Percentiles rank a stretch among this genome's conserved stretches.
These are phyloP conservation scores for Hypoxylon sp. DNA, from an alignment of 2,329 filamentous ascomycete genomes.

Conservation along the genomic window DNA sequence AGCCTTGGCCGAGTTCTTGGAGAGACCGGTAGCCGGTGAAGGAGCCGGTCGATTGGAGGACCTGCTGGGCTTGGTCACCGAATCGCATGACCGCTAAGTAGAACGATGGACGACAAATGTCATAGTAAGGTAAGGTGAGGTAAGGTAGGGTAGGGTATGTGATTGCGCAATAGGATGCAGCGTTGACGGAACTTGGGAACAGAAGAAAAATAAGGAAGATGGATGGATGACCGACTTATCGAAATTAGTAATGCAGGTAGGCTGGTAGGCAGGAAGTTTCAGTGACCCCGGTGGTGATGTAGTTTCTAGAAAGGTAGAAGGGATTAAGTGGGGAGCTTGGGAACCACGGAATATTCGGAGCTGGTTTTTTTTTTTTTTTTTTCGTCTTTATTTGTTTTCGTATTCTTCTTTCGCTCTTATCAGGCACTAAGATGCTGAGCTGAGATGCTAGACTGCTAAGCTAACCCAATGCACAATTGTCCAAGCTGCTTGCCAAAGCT, in stretches of 20 bases:
- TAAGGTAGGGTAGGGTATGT: constrained; percentile 12
- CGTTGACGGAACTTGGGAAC: constrained; percentile 42
- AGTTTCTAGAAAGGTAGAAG: background rate
- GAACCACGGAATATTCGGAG: constrained; percentile 14
- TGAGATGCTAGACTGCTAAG: no score
- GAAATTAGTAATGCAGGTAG: constrained; percentile 24
- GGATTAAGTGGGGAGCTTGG: constrained; percentile 8
- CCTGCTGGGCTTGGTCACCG: constrained; percentile 54
- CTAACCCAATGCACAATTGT: no score
- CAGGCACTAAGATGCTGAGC: no score
- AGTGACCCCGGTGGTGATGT: background rate
- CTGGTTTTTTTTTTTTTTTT: no score
- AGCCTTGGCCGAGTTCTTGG: constrained; percentile 62
- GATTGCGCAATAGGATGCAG: constrained; percentile 42
- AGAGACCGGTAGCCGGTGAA: constrained; percentile 65
- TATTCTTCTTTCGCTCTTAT: no score
- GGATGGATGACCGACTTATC: constrained; percentile 10
- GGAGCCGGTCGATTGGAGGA: constrained; percentile 64
- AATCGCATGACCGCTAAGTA: constrained; percentile 49
- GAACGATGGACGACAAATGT: constrained; percentile 33
- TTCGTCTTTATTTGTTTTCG: no score
- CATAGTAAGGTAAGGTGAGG: constrained; percentile 44
- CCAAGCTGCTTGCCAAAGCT: no score
- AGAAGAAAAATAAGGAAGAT: constrained; percentile 12
- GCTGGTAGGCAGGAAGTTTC: constrained; percentile 4